Evolutionary conservation across 352 stramenopile species (phyloP).

Genomic region (Thalassiosira mediterranea): DNA sequence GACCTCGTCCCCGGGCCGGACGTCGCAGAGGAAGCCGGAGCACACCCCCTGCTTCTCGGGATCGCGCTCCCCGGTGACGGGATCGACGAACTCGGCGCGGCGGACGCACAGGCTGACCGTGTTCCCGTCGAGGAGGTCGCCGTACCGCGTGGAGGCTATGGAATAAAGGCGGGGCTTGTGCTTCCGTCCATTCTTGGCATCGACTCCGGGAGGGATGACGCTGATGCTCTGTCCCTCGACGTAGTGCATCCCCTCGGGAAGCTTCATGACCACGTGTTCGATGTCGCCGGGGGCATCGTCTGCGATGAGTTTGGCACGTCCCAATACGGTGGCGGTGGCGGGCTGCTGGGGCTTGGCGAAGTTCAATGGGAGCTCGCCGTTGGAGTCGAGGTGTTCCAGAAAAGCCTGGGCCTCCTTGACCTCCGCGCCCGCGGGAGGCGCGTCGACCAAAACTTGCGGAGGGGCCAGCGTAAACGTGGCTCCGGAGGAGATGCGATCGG

Average conservation of each 20-base stretch:
- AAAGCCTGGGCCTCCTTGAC: conserved; percentile 68
- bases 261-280: conserved; percentile 85
- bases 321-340: conserved; percentile 70
- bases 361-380: conserved; percentile 60
- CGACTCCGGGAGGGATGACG: conserved; percentile 84
- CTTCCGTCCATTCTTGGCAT: conserved; percentile 74
- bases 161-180: conserved; percentile 86
- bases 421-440: conserved; percentile 21
- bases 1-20: conserved; percentile 65
- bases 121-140: conserved; percentile 83
- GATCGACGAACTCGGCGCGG: conserved; percentile 84
- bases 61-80: conserved; percentile 70
- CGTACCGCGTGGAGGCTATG: conserved; percentile 87
- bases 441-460: conserved; percentile 23
- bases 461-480: conserved; percentile 13
- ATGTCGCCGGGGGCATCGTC: conserved; percentile 86
- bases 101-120: conserved; percentile 86
- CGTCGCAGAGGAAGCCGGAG: conserved; percentile 86
- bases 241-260: conserved; percentile 84
- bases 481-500: conserved; percentile 39
- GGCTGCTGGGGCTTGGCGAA: conserved; percentile 75
- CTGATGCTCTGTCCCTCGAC: conserved; percentile 86
- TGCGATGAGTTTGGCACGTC: conserved; percentile 69
- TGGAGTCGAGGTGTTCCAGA: conserved; percentile 75
- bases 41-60: conserved; percentile 85